phyloP scores from a whole-genome alignment of 495 filamentous ascomycete species.

The Penicillium roqueforti region DNA sequence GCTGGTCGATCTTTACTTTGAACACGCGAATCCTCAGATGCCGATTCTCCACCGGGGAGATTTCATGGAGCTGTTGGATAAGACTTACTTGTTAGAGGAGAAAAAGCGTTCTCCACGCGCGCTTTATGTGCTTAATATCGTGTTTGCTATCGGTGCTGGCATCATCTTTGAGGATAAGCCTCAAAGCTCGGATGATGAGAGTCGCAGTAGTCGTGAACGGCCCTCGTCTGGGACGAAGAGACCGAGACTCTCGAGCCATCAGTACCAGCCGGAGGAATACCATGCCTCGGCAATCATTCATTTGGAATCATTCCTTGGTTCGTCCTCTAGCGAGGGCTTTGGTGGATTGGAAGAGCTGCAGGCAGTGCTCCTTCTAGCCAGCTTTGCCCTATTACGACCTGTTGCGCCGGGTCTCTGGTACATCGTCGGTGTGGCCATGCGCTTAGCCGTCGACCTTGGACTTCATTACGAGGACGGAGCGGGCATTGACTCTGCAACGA shows the following conservation, averaged over 20 bases:
- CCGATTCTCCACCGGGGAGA: slow-evolving; percentile 84
- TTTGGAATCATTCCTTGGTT: slow-evolving; percentile 79
- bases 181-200: slow-evolving; percentile 38
- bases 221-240: slow-evolving; percentile 46
- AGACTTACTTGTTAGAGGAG: slow-evolving; percentile 66
- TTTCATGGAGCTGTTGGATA: slow-evolving; percentile 79
- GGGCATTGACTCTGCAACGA: slow-evolving; percentile 51
- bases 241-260: slow-evolving; percentile 52
- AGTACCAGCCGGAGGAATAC: slow-evolving; percentile 90
- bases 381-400: slow-evolving; percentile 84
- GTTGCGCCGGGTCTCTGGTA: slow-evolving; percentile 96
- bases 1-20: slow-evolving; percentile 82
- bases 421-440: slow-evolving; percentile 88
- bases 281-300: slow-evolving; percentile 91
- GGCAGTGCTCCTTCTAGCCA: slow-evolving; percentile 82
- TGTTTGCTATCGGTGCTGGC: slow-evolving; percentile 93
- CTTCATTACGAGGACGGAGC: slow-evolving; percentile 89
- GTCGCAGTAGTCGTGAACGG: slow-evolving; percentile 26
- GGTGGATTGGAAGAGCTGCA: slow-evolving; percentile 89
- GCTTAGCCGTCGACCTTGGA: slow-evolving; percentile 85
- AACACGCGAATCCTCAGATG: slow-evolving; percentile 93
- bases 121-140: slow-evolving; percentile 90
- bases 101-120: slow-evolving; percentile 73
- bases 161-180: slow-evolving; percentile 74
- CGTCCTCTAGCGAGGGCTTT: slow-evolving; percentile 56